phyloP scores from a whole-genome alignment of 352 stramenopile genomes.

The Globisporangium uncinulatum region DNA sequence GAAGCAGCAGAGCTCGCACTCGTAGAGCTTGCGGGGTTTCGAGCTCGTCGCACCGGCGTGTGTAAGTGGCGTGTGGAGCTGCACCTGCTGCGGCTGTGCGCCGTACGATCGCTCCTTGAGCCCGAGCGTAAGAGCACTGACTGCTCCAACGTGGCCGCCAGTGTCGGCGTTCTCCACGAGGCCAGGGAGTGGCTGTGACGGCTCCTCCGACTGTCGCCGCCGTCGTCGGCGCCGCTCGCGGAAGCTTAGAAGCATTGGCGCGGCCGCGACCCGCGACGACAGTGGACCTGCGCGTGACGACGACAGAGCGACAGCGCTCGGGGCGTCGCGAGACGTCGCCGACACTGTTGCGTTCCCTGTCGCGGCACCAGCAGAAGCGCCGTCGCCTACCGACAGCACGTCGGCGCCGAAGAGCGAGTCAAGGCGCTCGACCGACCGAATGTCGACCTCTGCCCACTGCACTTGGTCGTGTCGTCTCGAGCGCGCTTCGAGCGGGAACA shows the following conservation, averaged over 20 bases:
- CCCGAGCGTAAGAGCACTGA: conserved; percentile 3
- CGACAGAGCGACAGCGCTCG: not conserved
- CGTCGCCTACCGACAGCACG: not conserved
- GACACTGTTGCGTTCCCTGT: not conserved
- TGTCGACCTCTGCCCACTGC: conserved; percentile 31
- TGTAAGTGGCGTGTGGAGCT: not conserved
- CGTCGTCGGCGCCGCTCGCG: conserved; percentile 9
- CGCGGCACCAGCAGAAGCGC: not conserved
- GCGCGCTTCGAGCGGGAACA: conserved; percentile 28
- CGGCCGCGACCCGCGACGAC: not conserved
- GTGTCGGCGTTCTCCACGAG: not conserved
- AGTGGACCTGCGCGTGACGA: not conserved
- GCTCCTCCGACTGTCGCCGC: conserved; percentile 4
- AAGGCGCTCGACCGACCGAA: conserved; percentile 20
- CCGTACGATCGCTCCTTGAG: conserved; percentile 11
- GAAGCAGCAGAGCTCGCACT: conserved; percentile 38
- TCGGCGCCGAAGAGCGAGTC: conserved; percentile 23
- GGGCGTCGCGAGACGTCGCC: not conserved
- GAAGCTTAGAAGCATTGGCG: conserved; percentile 10
- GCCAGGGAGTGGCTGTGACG: conserved; percentile 3
- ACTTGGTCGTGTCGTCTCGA: conserved; percentile 18
- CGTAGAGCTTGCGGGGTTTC: conserved; percentile 25
- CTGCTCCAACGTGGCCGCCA: not conserved
- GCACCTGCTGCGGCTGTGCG: conserved; percentile 4
- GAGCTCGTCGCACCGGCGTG: too few relatives aligned